Evolutionary conservation across 2,329 filamentous ascomycete species (phyloP).

Genomic region (Teratosphaeria gauchensis): DNA sequence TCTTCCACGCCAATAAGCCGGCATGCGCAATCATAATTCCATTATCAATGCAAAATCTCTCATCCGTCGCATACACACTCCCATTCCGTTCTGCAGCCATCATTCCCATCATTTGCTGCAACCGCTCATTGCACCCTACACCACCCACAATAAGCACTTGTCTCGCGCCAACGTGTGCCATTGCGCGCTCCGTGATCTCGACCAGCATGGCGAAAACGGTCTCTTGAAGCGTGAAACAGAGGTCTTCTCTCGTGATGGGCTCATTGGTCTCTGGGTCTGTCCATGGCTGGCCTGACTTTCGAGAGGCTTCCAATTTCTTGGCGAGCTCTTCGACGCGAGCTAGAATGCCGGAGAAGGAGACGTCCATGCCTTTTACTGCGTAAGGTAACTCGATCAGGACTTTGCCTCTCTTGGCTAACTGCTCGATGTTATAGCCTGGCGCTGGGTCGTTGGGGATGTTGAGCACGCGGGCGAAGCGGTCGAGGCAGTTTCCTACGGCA

Average conservation of each 20-base stretch:
- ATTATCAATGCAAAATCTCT: conserved; percentile 97
- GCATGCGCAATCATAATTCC: conserved; percentile 99
- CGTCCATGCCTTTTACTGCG: conserved; percentile 97
- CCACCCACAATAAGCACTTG: conserved; percentile 94
- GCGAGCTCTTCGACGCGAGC: conserved; percentile 74
- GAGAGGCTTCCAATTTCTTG: conserved; percentile 46
- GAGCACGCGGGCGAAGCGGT: conserved; percentile 86
- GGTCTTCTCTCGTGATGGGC: conserved; percentile 65
- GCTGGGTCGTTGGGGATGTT: conserved; percentile 91
- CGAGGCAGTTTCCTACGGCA: conserved; percentile 92
- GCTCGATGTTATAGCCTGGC: conserved; percentile 96
- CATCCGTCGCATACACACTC: conserved; percentile 87
- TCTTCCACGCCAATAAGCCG: conserved; percentile 73
- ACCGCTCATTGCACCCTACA: conserved; percentile 84
- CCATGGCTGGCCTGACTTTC: conserved; percentile 15
- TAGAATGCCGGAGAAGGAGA: conserved; percentile 87
- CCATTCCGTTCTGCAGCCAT: conserved; percentile 88
- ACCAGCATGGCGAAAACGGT: conserved; percentile 95
- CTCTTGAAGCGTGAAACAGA: conserved; percentile 93
- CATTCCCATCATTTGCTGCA: conserved; percentile 97
- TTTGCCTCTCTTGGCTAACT: conserved; percentile 67
- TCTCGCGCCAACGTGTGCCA: conserved; percentile 87
- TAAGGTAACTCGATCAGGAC: conserved; percentile 82
- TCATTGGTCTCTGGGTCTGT: conserved; percentile 41
- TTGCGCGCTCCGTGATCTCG: conserved; percentile 94